Evolutionary conservation across 208 protist genomes (phyloP).

Genomic region (Trypanosoma melophagium): DNA sequence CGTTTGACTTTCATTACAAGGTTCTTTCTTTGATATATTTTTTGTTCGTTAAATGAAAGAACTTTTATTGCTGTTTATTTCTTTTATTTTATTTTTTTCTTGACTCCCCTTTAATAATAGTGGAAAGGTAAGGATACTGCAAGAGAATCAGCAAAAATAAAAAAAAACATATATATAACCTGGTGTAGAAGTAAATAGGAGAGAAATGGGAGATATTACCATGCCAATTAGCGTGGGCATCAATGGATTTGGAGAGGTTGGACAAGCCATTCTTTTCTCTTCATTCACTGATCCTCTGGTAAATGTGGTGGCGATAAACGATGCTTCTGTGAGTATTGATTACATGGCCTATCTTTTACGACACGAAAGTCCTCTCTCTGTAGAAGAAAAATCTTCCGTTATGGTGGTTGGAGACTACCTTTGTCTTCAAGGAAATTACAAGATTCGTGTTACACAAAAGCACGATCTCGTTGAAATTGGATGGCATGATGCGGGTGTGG

Average conservation of each 20-base stretch:
- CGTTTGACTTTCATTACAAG: no score
- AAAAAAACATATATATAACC: slow-evolving; percentile 1
- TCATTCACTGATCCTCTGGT: slow-evolving; percentile 62
- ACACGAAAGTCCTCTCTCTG: slow-evolving; percentile 85
- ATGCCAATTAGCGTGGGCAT: slow-evolving; percentile 75
- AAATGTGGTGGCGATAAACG: slow-evolving; percentile 93
- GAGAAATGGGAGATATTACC: slow-evolving; percentile 6
- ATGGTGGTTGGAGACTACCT: slow-evolving; percentile 38
- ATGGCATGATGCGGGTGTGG: slow-evolving; percentile 88
- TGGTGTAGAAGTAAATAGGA: background rate
- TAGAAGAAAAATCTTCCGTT: slow-evolving; percentile 54
- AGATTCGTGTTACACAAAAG: slow-evolving; percentile 44
- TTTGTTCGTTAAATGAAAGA: no score
- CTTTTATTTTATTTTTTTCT: slow-evolving; percentile 11
- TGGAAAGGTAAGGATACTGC: no score
- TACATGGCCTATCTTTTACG: slow-evolving; percentile 94
- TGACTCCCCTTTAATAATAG: background rate
- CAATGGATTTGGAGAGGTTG: slow-evolving; percentile 97
- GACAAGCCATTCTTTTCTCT: slow-evolving; percentile 90
- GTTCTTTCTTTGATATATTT: no score
- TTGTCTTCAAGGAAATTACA: slow-evolving; percentile 42
- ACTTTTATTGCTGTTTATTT: background rate
- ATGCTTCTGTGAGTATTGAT: slow-evolving; percentile 91
- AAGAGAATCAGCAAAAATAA: background rate
- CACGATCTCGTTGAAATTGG: slow-evolving; percentile 87